Evolutionary conservation across 192 early-diverging fungal species (phyloP).

Genomic region (Diversispora eburnea): DNA sequence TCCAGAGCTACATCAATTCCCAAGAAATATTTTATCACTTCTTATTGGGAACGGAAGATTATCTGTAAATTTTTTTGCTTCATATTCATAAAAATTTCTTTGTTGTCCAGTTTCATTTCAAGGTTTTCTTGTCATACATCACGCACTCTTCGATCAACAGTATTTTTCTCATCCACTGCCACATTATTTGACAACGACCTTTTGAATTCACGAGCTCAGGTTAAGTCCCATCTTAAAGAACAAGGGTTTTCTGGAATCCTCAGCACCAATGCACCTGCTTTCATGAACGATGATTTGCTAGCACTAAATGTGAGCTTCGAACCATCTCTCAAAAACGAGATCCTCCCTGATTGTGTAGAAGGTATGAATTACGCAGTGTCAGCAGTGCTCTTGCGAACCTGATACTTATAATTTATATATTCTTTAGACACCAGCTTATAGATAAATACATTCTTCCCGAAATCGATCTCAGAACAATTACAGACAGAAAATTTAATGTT

Average conservation of each 20-base stretch:
- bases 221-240: background rate
- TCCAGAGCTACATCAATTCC: too few species aligned
- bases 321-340: background rate
- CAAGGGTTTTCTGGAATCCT: background rate
- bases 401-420: conserved; percentile 25
- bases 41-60: too few species aligned
- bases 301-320: conserved; percentile 16
- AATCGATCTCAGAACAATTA: conserved; percentile 17
- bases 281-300: conserved; percentile 16
- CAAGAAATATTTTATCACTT: too few species aligned
- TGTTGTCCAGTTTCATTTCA: background rate
- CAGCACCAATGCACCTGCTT: background rate
- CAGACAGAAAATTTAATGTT: background rate
- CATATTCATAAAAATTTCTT: conserved; percentile 6
- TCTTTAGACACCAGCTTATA: conserved; percentile 11
- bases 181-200: background rate
- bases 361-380: conserved; percentile 6
- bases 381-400: background rate
- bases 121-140: background rate
- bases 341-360: conserved; percentile 8
- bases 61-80: too few species aligned
- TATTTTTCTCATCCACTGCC: conserved; percentile 13
- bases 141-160: background rate
- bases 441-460: conserved; percentile 24
- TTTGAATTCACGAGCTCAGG: background rate